Evolutionary conservation across 2,329 filamentous ascomycete genomes (phyloP).

Genomic region (Aspergillus latus): DNA sequence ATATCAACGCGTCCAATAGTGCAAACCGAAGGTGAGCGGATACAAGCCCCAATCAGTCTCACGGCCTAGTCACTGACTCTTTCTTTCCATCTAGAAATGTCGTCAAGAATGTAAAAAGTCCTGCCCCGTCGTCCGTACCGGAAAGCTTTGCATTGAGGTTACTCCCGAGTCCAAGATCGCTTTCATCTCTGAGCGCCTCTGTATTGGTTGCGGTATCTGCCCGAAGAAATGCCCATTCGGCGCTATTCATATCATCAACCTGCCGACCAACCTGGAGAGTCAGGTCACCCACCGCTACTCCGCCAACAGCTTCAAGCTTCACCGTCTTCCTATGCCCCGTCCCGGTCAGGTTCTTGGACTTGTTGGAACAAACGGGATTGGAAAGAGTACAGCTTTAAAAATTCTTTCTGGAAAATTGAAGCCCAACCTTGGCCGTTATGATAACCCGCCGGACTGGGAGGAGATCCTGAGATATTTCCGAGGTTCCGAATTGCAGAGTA

Average conservation of each 20-base stretch:
- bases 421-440: slow-evolving; percentile 91
- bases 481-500: slow-evolving; percentile 95
- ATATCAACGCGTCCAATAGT: slow-evolving; percentile 53
- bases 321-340: slow-evolving; percentile 91
- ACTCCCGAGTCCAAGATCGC: slow-evolving; percentile 84
- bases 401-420: slow-evolving; percentile 98
- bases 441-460: slow-evolving; percentile 98
- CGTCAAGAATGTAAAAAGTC: slow-evolving; percentile 99
- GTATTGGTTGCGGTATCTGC: slow-evolving; percentile 99
- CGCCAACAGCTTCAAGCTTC: slow-evolving; percentile 99
- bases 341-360: slow-evolving; percentile 94
- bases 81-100: slow-evolving; percentile 68
- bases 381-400: slow-evolving; percentile 99
- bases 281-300: slow-evolving; percentile 98
- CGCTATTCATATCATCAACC: slow-evolving; percentile 99
- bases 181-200: slow-evolving; percentile 94
- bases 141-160: slow-evolving; percentile 97
- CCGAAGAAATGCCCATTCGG: slow-evolving; percentile 99
- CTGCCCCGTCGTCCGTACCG: slow-evolving; percentile 93
- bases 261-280: slow-evolving; percentile 97
- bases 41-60: not conserved
- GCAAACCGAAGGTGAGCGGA: slow-evolving; percentile 74
- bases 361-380: slow-evolving; percentile 99
- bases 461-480: slow-evolving; percentile 98
- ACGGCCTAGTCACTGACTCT: slow-evolving; percentile 24